Evolutionary conservation across 495 filamentous ascomycete species (phyloP).

Genomic region (Xylaria telfairii): DNA sequence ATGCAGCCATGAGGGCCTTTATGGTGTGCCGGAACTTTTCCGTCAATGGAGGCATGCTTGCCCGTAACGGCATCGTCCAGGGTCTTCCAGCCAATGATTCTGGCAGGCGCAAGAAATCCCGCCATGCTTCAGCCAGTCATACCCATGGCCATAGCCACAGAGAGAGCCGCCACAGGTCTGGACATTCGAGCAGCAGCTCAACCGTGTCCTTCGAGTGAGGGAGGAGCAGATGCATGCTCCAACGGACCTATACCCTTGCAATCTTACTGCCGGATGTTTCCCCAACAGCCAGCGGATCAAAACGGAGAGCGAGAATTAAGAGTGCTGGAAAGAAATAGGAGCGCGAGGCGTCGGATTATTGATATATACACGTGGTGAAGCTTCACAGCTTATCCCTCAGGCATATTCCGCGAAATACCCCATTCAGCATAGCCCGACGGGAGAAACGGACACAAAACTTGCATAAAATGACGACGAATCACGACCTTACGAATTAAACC

Average conservation of each 20-base stretch:
- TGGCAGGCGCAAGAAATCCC: slow-evolving; percentile 56
- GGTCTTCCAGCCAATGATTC: slow-evolving; percentile 73
- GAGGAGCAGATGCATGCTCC: slow-evolving; percentile 23
- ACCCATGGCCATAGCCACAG: slow-evolving; percentile 41
- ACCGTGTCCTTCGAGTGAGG: slow-evolving; percentile 60
- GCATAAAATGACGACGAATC: slow-evolving; percentile 40
- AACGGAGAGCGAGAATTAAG: slow-evolving; percentile 30
- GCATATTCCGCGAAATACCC: slow-evolving; percentile 44
- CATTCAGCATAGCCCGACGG: slow-evolving; percentile 39
- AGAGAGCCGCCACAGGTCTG: slow-evolving; percentile 51
- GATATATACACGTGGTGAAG: slow-evolving; percentile 57
- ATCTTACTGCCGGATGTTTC: slow-evolving; percentile 24
- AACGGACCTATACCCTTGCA: slow-evolving; percentile 17
- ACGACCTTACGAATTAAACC: slow-evolving; percentile 36
- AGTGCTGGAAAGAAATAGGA: slow-evolving; percentile 12
- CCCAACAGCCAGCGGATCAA: slow-evolving; percentile 38
- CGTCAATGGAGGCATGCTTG: slow-evolving; percentile 93
- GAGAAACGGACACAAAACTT: slow-evolving; percentile 42
- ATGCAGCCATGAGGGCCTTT: slow-evolving; percentile 95
- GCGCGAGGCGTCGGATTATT: slow-evolving; percentile 38
- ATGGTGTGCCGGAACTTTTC: slow-evolving; percentile 99
- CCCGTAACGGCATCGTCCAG: slow-evolving; percentile 82
- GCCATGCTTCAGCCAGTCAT: slow-evolving; percentile 50
- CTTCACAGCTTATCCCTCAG: slow-evolving; percentile 52
- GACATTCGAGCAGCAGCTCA: slow-evolving; percentile 64